phyloP scores from a whole-genome alignment of 2,329 filamentous ascomycete genomes.

The Cylindrodendrum hubeiense region DNA sequence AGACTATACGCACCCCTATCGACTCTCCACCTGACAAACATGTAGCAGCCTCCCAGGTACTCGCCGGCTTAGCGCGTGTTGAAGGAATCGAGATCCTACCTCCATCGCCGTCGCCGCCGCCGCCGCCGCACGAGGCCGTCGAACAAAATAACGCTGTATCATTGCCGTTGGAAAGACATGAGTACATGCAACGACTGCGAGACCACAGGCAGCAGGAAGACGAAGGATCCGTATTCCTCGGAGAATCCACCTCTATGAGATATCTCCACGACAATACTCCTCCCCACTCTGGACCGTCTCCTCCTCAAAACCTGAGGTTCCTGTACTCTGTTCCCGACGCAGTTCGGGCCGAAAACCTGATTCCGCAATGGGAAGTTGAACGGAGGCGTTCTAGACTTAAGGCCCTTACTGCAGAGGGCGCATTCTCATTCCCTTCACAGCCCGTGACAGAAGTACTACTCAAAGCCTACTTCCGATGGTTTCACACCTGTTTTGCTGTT shows the following conservation, averaged over 20 bases:
- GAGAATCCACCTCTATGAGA: conserved; percentile 59
- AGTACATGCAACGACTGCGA: no score
- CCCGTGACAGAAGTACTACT: conserved; percentile 53
- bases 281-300: conserved; percentile 37
- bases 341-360: conserved; percentile 47
- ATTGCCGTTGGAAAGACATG: no score
- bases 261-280: conserved; percentile 55
- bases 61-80: background rate
- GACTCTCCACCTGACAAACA: background rate
- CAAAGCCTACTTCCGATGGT: conserved; percentile 63
- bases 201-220: conserved; percentile 3
- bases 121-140: no score
- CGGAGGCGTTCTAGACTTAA: conserved; percentile 47
- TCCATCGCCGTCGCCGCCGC: no score
- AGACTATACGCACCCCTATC: background rate
- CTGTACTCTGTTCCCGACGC: conserved; percentile 49
- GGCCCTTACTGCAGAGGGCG: conserved; percentile 21
- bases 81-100: no score
- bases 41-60: conserved; percentile 10
- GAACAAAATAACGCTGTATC: no score
- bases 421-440: conserved; percentile 56
- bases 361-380: conserved; percentile 52
- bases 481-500: conserved; percentile 65
- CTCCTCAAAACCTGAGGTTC: conserved; percentile 30
- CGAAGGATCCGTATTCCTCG: conserved; percentile 53